Base-by-base conservation (phyloP, 2,329 filamentous ascomycete species). In the Onygena corvina region DNA sequence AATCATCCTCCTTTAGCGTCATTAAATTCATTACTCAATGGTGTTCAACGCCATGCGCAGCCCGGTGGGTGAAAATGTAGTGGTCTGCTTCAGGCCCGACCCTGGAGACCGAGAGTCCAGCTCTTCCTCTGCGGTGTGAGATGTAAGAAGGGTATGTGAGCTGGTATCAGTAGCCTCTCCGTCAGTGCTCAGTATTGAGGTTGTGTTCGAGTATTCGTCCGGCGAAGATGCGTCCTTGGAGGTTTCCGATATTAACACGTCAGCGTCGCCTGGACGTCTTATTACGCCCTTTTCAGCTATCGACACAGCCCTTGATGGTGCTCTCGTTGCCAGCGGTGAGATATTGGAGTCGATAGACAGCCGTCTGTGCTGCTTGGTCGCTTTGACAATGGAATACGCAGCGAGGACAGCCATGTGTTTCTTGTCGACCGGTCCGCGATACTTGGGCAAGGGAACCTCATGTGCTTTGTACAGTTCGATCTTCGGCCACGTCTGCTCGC, bases 401-500 rank as follows among this genome's bases (percentile, higher is more conserved):
- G 67, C 66, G 42, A 74, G 54, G 29, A 54, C 61, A 35, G 66
- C 64, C 54, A 70, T 63, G 53, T 73, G 71, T 52, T 64, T 64
- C 47, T 64, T 64, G 53, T 74, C 69, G 53, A 71, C 69, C 0
- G 69, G 71, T 7, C 71, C 71, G 11, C 63, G 64, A 54, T 73
- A 74, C 50, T 74, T 74, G 27, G 71, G 71, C 12, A 62, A 65
- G 1, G 71, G 71, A 14, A 71, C 63, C 56, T 74, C 71, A 56
- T 67, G 57, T 16, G 68, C 67, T 50, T 67, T 67, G 59, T 73
- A 74, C 54, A 73, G 69, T 62, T 72, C 65, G 51, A 72, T 63
- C 52, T 70, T 68, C 40, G 68, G 60, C 47, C 61, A 67, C n/a
- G 21, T 21, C 30, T 63, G 60, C 46, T 64, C 58, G 33, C 57